Evolutionary conservation across 2,329 filamentous ascomycete genomes (phyloP).

Genomic region (Eutypella sp.): DNA sequence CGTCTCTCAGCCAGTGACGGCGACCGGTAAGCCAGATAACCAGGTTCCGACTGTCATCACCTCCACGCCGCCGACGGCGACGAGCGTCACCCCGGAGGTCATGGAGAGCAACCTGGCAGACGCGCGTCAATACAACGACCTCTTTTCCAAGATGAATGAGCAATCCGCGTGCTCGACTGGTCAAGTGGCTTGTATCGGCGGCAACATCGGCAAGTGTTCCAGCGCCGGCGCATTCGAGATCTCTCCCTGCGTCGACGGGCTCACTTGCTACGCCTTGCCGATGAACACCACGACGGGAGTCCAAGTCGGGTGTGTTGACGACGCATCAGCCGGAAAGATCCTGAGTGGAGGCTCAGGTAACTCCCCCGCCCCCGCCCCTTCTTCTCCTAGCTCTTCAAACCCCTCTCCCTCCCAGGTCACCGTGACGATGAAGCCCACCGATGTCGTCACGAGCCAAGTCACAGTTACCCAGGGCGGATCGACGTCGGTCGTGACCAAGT

Average conservation of each 20-base stretch:
- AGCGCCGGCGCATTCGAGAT: slow-evolving; percentile 37
- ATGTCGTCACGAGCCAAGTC: slow-evolving; percentile 6
- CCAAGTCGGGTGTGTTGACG: slow-evolving; percentile 42
- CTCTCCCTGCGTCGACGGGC: slow-evolving; percentile 26
- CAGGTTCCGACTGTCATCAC: slow-evolving; percentile 38
- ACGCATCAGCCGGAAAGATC: slow-evolving; percentile 34
- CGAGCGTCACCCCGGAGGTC: slow-evolving; percentile 35
- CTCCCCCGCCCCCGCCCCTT: slow-evolving; percentile 5
- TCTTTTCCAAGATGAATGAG: slow-evolving; percentile 40
- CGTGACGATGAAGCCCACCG: slow-evolving; percentile 1
- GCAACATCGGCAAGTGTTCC: slow-evolving; percentile 43
- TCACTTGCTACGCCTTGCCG: slow-evolving; percentile 51
- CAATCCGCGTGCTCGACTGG: slow-evolving; percentile 40
- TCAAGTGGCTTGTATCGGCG: slow-evolving; percentile 49
- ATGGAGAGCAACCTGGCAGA: slow-evolving; percentile 41
- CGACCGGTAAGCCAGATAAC: slow-evolving; percentile 33
- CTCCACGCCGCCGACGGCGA: slow-evolving; percentile 30
- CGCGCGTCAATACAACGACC: slow-evolving; percentile 41
- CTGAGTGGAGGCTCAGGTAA: slow-evolving; percentile 29
- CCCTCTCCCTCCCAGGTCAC: slow-evolving; percentile 6
- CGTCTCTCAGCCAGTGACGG: slow-evolving; percentile 18
- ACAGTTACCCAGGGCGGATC: slow-evolving; percentile 10
- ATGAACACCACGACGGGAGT: slow-evolving; percentile 45
- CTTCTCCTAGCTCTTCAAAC: slow-evolving; percentile 7
- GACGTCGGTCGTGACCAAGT: neutral